phyloP scores from a whole-genome alignment of 176 grass and related monocot species.

The Oryza longistaminata region DNA sequence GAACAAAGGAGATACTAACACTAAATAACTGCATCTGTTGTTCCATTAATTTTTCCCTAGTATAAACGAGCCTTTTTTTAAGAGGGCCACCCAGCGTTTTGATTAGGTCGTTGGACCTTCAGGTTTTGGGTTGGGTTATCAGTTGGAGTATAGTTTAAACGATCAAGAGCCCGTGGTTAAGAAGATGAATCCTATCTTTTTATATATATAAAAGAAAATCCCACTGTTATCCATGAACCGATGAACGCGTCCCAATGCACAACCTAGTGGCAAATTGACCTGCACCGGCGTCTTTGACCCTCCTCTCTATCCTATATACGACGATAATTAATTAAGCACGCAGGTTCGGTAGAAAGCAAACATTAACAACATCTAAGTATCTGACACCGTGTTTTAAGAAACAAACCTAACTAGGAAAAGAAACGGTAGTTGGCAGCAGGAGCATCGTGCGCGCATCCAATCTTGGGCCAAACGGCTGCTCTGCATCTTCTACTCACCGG shows the following conservation, averaged over 20 bases:
- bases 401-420: neutral
- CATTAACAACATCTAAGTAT: neutral
- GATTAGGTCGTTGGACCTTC: no score
- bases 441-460: neutral
- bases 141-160: no score
- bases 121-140: no score
- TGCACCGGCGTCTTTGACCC: neutral
- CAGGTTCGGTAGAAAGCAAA: neutral
- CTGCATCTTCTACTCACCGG: neutral
- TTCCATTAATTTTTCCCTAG: no score
- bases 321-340: neutral
- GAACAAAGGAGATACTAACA: no score
- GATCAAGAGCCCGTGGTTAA: no score
- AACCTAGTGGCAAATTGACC: neutral
- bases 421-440: neutral
- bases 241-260: neutral
- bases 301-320: neutral
- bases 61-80: no score
- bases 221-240: neutral
- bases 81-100: no score
- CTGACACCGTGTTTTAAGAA: neutral
- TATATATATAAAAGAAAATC: no score
- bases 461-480: neutral
- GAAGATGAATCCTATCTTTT: no score
- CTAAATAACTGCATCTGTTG: no score